Evolutionary conservation across 192 early-diverging fungal genomes (phyloP).

Genomic region (Cetraspora pellucida): DNA sequence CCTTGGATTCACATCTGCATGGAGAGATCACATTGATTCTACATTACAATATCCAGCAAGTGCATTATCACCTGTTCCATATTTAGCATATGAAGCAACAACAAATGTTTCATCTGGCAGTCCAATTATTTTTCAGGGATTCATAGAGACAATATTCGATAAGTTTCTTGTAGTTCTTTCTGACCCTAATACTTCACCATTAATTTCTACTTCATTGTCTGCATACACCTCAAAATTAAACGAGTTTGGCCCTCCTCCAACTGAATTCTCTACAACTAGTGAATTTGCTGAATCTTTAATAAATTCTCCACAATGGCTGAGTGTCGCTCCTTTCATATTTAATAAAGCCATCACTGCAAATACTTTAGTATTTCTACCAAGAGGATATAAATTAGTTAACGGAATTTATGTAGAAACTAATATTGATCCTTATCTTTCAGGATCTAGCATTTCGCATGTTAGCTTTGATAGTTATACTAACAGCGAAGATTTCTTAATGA

Average conservation of each 20-base stretch:
- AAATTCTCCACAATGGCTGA: neutral
- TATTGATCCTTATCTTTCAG: constrained; percentile 36
- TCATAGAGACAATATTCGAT: constrained; percentile 40
- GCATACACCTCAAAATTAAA: neutral
- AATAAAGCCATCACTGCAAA: neutral
- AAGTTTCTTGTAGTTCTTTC: constrained; percentile 31
- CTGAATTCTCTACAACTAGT: neutral
- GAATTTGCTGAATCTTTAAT: neutral
- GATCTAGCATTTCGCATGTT: constrained; percentile 43
- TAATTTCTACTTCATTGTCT: neutral
- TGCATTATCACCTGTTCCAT: neutral
- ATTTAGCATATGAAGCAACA: too few species aligned
- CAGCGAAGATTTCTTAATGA: constrained; percentile 44
- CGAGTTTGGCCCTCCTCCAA: neutral
- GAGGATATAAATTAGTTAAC: neutral
- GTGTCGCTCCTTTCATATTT: neutral
- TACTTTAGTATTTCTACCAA: neutral
- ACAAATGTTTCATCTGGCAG: neutral
- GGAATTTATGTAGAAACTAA: constrained; percentile 36
- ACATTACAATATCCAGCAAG: neutral
- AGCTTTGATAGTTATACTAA: constrained; percentile 35
- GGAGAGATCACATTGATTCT: constrained; percentile 14
- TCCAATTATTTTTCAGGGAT: neutral
- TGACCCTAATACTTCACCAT: neutral
- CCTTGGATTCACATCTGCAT: constrained; percentile 41